Base-by-base conservation (phyloP, 2,329 filamentous ascomycete genomes). In the Calonectria pseudoreteaudii region DNA sequence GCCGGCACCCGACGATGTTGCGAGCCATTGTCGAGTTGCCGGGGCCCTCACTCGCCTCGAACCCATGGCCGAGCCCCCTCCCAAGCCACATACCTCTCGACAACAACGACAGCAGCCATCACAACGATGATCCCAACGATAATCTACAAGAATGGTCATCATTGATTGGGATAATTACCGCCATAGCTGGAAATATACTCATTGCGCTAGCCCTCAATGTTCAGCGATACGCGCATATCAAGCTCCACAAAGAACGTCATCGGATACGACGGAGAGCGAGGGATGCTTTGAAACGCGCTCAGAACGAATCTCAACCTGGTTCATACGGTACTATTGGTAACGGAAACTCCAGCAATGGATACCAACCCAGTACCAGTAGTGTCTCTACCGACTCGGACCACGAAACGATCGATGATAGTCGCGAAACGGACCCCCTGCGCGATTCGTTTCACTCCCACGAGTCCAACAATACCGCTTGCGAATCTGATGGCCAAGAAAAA, bases 131-230 rank as follows among this genome's bases (percentile, higher is more conserved):
- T 44, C 83, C 85, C 38, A 87, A 86, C 60, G 87, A 89, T 68
- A 87, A 89, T 11, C 84, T 93, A 30, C 89, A 91, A 77, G 88
- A 93, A 83, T 98, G 96, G 96, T 98, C 95, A 60, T 97, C 95
- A 31, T 88, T 98, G 68, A 98, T 99, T 82, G 97, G 97, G 79
- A 98, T 99, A 81, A 86, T 96, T 68, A 98, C 96, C 3, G 96
- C 97, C 66, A 97, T 99, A 81, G 90, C 94, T 66, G 97, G 97
- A 70, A 99, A 99, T 81, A 88, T 98, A 41, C 90, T 99, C 68
- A 98, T 99, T 78, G 98, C 96, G 0, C 92, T 99, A 76, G 97
- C 97, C 16, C 91, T 99, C 74, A 99, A 99, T 82, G 96, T 97
- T 65, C 97, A 99, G 85, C 92, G 97, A 77, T 98, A 98, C 83